phyloP scores from a whole-genome alignment of 2,329 filamentous ascomycete species.

The Fragosphaeria purpurea region DNA sequence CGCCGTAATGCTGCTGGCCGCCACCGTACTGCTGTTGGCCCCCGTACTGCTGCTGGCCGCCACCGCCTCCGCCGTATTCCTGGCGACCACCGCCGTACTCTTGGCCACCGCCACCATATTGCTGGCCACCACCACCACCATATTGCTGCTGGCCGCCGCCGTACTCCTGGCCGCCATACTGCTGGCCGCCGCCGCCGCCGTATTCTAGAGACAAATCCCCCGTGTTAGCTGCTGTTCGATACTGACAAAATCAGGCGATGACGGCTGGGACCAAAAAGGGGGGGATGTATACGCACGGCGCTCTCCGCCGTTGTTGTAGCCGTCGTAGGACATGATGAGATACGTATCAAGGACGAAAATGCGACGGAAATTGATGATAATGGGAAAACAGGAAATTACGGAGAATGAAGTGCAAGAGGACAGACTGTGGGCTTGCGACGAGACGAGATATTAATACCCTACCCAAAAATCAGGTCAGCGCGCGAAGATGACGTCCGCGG shows the following conservation, averaged over 20 bases:
- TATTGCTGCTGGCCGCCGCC: not conserved
- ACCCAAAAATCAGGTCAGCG: too few relatives aligned
- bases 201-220: not conserved
- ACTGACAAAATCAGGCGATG: not conserved
- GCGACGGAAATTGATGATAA: not conserved
- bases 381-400: not conserved
- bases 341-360: not conserved
- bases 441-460: too few relatives aligned
- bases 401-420: too few relatives aligned
- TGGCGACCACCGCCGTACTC: not conserved
- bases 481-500: constrained; percentile 2
- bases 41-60: not conserved
- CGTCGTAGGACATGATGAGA: constrained; percentile 1
- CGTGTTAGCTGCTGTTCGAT: too few relatives aligned
- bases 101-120: constrained; percentile 4
- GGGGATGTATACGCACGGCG: not conserved
- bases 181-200: constrained; percentile 4
- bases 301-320: constrained; percentile 4
- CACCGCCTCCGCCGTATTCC: not conserved
- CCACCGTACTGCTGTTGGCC: not conserved
- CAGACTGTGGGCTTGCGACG: too few relatives aligned
- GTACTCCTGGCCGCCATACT: not conserved
- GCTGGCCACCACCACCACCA: constrained; percentile 4
- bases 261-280: too few relatives aligned
- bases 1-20: constrained; percentile 1